Conservation (phyloP, 2,329 filamentous ascomycete genomes). For the Paramyrothecium roridum region DNA sequence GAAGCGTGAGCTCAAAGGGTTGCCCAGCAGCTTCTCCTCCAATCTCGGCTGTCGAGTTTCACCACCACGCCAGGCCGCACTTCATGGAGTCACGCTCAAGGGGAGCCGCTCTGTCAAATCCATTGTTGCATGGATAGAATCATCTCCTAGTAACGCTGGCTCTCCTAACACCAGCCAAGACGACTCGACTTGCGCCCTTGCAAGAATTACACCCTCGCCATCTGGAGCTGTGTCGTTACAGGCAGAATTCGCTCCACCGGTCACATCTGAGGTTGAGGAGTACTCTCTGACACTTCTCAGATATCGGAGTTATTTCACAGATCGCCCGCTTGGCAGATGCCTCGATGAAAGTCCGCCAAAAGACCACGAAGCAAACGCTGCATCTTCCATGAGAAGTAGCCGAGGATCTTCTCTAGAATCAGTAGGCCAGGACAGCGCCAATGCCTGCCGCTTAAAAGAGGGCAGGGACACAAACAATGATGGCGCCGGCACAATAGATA, state of each 20-base stretch:
- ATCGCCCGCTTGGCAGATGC: conserved; percentile 24
- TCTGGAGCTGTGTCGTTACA: neutral
- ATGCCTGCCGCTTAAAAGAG: no score
- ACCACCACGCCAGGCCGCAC: conserved; percentile 1
- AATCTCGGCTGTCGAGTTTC: conserved; percentile 17
- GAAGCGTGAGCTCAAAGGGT: conserved; percentile 11
- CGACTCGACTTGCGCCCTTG: neutral
- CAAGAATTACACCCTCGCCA: neutral
- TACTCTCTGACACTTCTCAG: conserved; percentile 28
- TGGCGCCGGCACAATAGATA: no score
- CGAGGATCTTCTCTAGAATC: neutral
- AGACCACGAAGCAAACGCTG: neutral
- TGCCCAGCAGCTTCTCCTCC: conserved; percentile 24
- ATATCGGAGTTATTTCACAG: conserved; percentile 27
- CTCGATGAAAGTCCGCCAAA: conserved; percentile 15
- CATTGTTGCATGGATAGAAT: conserved; percentile 28
- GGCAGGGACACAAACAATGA: no score
- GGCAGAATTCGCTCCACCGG: neutral
- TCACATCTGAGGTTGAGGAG: conserved; percentile 18
- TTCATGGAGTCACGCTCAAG: neutral
- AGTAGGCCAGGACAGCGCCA: neutral
- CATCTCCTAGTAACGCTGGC: conserved; percentile 6
- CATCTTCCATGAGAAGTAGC: neutral
- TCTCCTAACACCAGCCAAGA: neutral
- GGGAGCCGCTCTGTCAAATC: conserved; percentile 22